phyloP scores from a whole-genome alignment of 495 filamentous ascomycete species.

The Chaetomium fimeti region DNA sequence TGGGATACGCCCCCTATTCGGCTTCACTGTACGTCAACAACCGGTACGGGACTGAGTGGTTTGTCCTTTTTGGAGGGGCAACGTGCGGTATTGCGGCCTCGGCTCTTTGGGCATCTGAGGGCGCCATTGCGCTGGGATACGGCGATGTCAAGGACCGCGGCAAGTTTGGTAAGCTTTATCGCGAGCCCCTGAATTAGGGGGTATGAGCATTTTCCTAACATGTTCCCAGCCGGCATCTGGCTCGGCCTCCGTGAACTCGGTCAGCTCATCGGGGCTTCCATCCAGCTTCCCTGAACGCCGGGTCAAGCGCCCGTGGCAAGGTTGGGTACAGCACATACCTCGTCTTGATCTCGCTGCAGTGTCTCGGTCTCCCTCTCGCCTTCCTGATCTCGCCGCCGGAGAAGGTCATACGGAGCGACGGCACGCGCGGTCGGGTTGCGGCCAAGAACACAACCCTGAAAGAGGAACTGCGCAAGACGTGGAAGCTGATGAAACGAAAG shows the following conservation, averaged over 20 bases:
- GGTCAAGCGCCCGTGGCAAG: constrained; percentile 49
- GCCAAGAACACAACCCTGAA: constrained; percentile 44
- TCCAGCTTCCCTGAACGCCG: constrained; percentile 55
- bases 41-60: constrained; percentile 56
- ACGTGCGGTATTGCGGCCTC: constrained; percentile 57
- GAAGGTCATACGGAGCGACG: constrained; percentile 54
- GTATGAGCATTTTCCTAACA: neutral
- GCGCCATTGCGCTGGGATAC: constrained; percentile 58
- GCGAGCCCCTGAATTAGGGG: neutral
- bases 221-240: constrained; percentile 51
- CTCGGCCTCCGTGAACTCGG: constrained; percentile 57
- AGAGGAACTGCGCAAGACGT: constrained; percentile 49
- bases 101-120: constrained; percentile 58
- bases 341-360: constrained; percentile 53
- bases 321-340: constrained; percentile 57
- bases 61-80: constrained; percentile 55
- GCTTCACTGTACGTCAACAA: constrained; percentile 60
- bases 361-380: constrained; percentile 52
- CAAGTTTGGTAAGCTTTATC: constrained; percentile 35
- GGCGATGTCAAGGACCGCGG: constrained; percentile 54
- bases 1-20: constrained; percentile 57
- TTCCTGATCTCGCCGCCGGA: constrained; percentile 53
- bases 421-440: constrained; percentile 43
- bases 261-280: constrained; percentile 55
- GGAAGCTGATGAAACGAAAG: constrained; percentile 45